Percentiles rank a stretch among this genome's conserved stretches.
Conservation (phyloP, 1,139 yeast genomes). For the Pneumocystis canis region DNA sequence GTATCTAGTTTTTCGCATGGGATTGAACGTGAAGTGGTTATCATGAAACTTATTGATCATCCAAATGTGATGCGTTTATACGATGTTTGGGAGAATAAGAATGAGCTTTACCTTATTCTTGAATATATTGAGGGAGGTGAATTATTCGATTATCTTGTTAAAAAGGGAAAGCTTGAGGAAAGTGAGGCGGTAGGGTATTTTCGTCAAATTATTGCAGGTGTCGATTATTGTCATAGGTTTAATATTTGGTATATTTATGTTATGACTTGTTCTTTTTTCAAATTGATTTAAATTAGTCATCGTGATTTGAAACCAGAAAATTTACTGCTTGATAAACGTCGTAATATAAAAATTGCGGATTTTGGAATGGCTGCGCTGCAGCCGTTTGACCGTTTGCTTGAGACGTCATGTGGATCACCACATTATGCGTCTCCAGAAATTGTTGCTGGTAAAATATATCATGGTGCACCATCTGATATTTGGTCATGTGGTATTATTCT, state of each 20-base stretch:
- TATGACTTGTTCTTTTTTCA: too few species aligned
- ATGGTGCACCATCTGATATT: constrained; percentile 92
- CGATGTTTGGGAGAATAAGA: constrained; percentile 97
- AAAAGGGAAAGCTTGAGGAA: constrained; percentile 77
- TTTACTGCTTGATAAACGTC: constrained; percentile 66
- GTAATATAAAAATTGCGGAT: constrained; percentile 90
- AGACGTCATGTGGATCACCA: constrained; percentile 95
- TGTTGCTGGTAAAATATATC: constrained; percentile 84
- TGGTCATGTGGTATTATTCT: constrained; percentile 97
- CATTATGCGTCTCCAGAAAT: constrained; percentile 98
- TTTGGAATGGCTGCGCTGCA: constrained; percentile 99
- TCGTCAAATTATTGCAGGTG: constrained; percentile 83
- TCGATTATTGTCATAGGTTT: constrained; percentile 82
- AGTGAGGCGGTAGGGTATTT: constrained; percentile 80
- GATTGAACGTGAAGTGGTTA: constrained; percentile 88
- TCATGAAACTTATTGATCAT: constrained; percentile 79
- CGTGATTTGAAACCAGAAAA: constrained; percentile 95
- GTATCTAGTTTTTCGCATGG: constrained; percentile 60
- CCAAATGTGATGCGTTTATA: constrained; percentile 89
- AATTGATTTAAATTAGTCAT: constrained; percentile 41
- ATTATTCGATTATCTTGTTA: constrained; percentile 76
- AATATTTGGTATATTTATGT: constrained; percentile 39
- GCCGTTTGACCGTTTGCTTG: constrained; percentile 65
- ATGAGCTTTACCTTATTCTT: constrained; percentile 63
- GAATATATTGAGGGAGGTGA: constrained; percentile 98